A percentile compares a stretch with the other conserved stretches of the same genome.
Evolutionary conservation across 2,329 filamentous ascomycete species (phyloP).

Genomic region (Metarhizium brunneum): DNA sequence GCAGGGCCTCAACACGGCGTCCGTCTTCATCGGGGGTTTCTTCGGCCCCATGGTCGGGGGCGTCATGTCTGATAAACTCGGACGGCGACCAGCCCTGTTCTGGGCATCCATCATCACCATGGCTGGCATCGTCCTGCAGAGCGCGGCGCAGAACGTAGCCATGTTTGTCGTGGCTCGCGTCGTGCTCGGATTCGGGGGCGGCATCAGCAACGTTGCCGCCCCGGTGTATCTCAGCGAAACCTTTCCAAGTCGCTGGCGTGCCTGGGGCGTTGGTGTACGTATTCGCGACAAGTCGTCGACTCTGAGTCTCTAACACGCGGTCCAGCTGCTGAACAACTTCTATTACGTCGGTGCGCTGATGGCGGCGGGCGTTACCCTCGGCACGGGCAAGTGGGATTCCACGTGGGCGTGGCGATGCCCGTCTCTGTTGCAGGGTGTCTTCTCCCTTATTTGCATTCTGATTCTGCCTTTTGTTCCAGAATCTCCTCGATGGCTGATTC

Average conservation of each 20-base stretch:
- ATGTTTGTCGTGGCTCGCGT: conserved; percentile 40
- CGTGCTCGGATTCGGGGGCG: conserved; percentile 35
- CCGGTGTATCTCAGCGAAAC: conserved; percentile 41
- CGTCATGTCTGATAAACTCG: conserved; percentile 22
- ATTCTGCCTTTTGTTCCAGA: conserved; percentile 28
- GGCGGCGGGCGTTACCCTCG: conserved; percentile 35
- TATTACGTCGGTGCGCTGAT: conserved; percentile 32
- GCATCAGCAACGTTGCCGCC: conserved; percentile 32
- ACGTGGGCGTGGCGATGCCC: conserved; percentile 28
- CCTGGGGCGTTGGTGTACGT: conserved; percentile 9
- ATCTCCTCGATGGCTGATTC: conserved; percentile 36
- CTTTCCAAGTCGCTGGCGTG: conserved; percentile 23
- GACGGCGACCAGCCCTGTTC: conserved; percentile 15
- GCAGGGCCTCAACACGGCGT: conserved; percentile 44
- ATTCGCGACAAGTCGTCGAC: neutral
- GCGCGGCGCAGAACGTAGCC: conserved; percentile 37
- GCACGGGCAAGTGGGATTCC: conserved; percentile 20
- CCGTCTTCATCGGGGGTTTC: conserved; percentile 42
- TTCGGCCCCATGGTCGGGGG: conserved; percentile 34
- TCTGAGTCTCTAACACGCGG: too few relatives aligned
- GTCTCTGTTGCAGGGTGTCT: conserved; percentile 20
- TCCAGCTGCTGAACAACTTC: conserved; percentile 17
- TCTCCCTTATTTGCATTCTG: conserved; percentile 17
- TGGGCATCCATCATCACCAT: conserved; percentile 28
- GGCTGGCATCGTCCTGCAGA: conserved; percentile 35